phyloP scores from a whole-genome alignment of 441 rosid species.

The Pelargonium fulgidum region DNA sequence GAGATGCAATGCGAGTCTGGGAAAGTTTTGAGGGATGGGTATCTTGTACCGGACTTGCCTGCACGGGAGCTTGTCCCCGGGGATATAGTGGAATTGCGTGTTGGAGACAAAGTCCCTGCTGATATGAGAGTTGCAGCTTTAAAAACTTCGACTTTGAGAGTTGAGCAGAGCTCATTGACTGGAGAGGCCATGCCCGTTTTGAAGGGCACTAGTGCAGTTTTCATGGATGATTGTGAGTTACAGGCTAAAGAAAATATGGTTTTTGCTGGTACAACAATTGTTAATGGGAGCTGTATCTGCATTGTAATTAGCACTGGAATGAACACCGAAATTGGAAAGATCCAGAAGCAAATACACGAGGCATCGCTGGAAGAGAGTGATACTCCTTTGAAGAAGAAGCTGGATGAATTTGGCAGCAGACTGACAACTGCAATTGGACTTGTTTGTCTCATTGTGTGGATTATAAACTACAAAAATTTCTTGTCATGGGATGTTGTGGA shows the following conservation, averaged over 20 bases:
- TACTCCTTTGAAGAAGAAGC: slow-evolving; percentile 43
- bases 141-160: slow-evolving; percentile 38
- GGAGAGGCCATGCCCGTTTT: slow-evolving; percentile 46
- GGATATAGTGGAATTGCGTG: slow-evolving; percentile 39
- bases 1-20: slow-evolving; percentile 45
- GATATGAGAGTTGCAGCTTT: slow-evolving; percentile 37
- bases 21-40: slow-evolving; percentile 33
- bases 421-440: slow-evolving; percentile 7
- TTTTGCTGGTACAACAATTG: slow-evolving; percentile 45
- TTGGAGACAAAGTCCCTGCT: slow-evolving; percentile 41
- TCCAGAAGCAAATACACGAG: slow-evolving; percentile 34
- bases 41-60: slow-evolving; percentile 22
- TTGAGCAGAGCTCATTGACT: slow-evolving; percentile 42
- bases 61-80: slow-evolving; percentile 39
- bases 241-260: slow-evolving; percentile 39
- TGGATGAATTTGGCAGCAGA: slow-evolving; percentile 12
- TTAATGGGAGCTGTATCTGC: slow-evolving; percentile 37
- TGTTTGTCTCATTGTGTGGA: slow-evolving; percentile 11
- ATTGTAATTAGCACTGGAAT: slow-evolving; percentile 39
- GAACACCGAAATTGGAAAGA: slow-evolving; percentile 42
- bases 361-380: slow-evolving; percentile 41
- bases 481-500: slow-evolving; percentile 37
- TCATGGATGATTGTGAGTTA: slow-evolving; percentile 30
- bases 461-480: slow-evolving; percentile 17
- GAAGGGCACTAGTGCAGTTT: slow-evolving; percentile 28